Conservation (phyloP, 345 rosid genomes). For the Salix udensis region DNA sequence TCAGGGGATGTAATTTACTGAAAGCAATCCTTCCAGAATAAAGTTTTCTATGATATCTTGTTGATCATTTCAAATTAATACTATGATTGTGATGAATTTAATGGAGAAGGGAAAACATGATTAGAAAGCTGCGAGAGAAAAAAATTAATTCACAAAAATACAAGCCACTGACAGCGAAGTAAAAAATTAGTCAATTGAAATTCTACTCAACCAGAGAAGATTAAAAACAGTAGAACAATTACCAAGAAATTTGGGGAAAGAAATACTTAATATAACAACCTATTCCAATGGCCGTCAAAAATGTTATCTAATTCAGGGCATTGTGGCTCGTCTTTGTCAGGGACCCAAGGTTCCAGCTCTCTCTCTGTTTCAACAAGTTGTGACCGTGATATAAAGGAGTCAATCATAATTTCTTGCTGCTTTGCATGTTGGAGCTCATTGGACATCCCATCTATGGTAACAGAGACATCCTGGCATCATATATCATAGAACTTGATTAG, state of each 20-base stretch:
- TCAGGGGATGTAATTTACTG: too few relatives aligned
- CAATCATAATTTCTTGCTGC: conserved; percentile 64
- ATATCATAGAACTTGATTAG: not conserved
- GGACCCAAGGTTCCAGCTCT: conserved; percentile 82
- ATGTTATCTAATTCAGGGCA: conserved; percentile 64
- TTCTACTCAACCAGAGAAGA: conserved; percentile 13
- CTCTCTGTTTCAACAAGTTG: conserved; percentile 54
- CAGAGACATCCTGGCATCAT: conserved; percentile 64
- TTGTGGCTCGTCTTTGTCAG: conserved; percentile 63
- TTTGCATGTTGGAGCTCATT: conserved; percentile 51
- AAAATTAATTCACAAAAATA: not conserved
- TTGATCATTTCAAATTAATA: not conserved
- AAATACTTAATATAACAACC: conserved; percentile 41
- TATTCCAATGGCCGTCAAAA: conserved; percentile 58
- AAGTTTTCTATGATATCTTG: not conserved
- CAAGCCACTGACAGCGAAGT: not conserved
- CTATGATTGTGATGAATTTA: not conserved
- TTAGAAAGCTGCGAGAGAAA: not conserved
- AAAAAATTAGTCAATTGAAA: not conserved
- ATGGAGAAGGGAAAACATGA: not conserved
- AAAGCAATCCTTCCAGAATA: not conserved
- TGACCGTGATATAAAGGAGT: conserved; percentile 72
- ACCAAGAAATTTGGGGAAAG: conserved; percentile 13
- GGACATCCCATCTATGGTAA: conserved; percentile 55
- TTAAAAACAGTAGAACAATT: conserved; percentile 2